These are phyloP conservation scores for Endocarpon pusillum DNA, from an alignment of 495 filamentous ascomycete genomes.

Conservation along the genomic window DNA sequence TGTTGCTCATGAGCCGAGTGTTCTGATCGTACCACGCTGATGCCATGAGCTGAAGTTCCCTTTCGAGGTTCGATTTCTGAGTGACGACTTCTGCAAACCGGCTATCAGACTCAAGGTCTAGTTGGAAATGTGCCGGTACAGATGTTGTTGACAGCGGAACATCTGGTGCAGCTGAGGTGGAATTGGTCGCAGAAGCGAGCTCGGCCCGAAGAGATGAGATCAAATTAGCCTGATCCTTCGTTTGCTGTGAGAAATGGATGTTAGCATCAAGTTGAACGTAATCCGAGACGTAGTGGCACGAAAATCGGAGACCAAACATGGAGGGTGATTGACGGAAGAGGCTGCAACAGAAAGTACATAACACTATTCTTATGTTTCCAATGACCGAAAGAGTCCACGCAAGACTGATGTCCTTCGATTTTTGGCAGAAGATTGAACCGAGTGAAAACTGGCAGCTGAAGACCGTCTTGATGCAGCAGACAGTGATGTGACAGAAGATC, in stretches of 20 bases:
- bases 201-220: neutral
- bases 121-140: slow-evolving; percentile 37
- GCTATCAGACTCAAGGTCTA: no score
- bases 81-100: no score
- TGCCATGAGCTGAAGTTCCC: slow-evolving; percentile 70
- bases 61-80: slow-evolving; percentile 53
- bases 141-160: slow-evolving; percentile 9
- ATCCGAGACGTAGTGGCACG: slow-evolving; percentile 3
- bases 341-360: no score
- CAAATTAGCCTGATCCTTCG: neutral
- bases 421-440: no score
- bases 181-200: slow-evolving; percentile 12
- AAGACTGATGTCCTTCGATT: no score
- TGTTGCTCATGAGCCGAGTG: slow-evolving; percentile 72
- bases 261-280: slow-evolving; percentile 3
- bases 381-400: no score
- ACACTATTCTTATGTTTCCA: no score
- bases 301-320: no score
- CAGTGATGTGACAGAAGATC: no score
- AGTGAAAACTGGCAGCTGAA: no score
- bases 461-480: no score
- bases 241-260: neutral
- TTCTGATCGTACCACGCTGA: slow-evolving; percentile 89
- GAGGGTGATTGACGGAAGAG: no score
- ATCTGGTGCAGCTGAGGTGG: slow-evolving; percentile 18